A percentile compares a stretch with the other conserved stretches of the same genome.
phyloP scores from a whole-genome alignment of 2,329 filamentous ascomycete species.

The Sarocladium brachiariae region DNA sequence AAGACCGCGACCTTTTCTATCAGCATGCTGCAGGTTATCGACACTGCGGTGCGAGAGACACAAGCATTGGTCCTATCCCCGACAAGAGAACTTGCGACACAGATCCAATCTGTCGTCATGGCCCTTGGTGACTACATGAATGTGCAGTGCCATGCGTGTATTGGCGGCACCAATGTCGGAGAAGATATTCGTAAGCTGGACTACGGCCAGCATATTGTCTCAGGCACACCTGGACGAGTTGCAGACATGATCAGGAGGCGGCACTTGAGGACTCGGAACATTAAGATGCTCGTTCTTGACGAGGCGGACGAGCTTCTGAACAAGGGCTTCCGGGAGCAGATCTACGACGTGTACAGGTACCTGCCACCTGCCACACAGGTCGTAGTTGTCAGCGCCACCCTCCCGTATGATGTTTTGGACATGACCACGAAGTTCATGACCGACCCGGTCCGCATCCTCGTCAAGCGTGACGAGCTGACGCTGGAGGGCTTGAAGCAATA shows the following conservation, averaged over 20 bases:
- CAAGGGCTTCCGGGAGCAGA: conserved; percentile 94
- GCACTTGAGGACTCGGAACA: conserved; percentile 50
- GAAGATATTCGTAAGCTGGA: conserved; percentile 97
- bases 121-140: conserved; percentile 99
- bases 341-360: conserved; percentile 98
- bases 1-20: conserved; percentile 97
- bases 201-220: conserved; percentile 96
- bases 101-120: conserved; percentile 98
- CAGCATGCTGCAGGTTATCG: conserved; percentile 92
- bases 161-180: conserved; percentile 94
- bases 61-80: conserved; percentile 94
- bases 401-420: conserved; percentile 95
- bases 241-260: conserved; percentile 57
- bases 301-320: conserved; percentile 66
- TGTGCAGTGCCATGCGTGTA: conserved; percentile 97
- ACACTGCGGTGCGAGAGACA: conserved; percentile 84
- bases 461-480: conserved; percentile 98
- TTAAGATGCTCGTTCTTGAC: conserved; percentile 58
- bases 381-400: conserved; percentile 93
- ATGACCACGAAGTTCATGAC: conserved; percentile 99
- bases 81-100: conserved; percentile 91
- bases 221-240: conserved; percentile 93
- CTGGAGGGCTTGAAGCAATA: conserved; percentile 97
- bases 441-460: conserved; percentile 89
- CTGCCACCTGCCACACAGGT: conserved; percentile 95